phyloP scores from a whole-genome alignment of 1,284 basidiomycete species.

The Apiotrichum mycotoxinovorans region DNA sequence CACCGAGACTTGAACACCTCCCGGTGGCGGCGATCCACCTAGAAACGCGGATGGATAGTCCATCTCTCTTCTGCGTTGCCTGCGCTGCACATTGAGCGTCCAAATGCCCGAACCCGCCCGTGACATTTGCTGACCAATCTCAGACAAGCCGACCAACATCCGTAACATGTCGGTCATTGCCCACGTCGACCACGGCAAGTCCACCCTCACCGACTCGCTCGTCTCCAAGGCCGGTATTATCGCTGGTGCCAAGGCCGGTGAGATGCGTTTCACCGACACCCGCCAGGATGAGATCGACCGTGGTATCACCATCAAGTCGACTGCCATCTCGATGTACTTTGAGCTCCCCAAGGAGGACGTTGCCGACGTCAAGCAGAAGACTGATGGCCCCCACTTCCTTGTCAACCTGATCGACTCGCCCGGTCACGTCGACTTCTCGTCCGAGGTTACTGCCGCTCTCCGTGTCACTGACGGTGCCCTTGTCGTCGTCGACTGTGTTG shows the following conservation, averaged over 20 bases:
- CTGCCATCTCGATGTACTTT: slow-evolving; percentile 99
- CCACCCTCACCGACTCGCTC: slow-evolving; percentile 97
- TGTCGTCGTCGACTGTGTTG: slow-evolving; percentile 98
- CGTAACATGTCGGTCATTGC: slow-evolving; percentile 98
- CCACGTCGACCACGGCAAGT: slow-evolving; percentile 99
- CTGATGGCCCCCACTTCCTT: slow-evolving; percentile 87
- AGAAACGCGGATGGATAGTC: no score
- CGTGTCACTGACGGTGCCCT: slow-evolving; percentile 99
- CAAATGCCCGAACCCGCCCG: no score
- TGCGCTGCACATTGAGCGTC: no score
- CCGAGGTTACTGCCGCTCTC: slow-evolving; percentile 98
- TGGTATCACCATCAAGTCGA: slow-evolving; percentile 99
- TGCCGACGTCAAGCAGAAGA: slow-evolving; percentile 84
- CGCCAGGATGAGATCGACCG: slow-evolving; percentile 98
- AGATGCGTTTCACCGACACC: slow-evolving; percentile 97
- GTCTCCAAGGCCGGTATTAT: slow-evolving; percentile 99
- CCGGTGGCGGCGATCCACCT: no score
- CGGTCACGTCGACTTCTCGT: slow-evolving; percentile 99
- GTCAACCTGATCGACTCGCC: slow-evolving; percentile 99
- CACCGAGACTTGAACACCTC: no score
- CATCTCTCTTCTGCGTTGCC: no score
- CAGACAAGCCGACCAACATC: slow-evolving; percentile 48
- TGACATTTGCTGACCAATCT: no score
- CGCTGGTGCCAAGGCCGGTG: slow-evolving; percentile 89
- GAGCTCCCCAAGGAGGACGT: slow-evolving; percentile 89